Conservation (phyloP, 352 stramenopile species). For the Phytophthora pistaciae region DNA sequence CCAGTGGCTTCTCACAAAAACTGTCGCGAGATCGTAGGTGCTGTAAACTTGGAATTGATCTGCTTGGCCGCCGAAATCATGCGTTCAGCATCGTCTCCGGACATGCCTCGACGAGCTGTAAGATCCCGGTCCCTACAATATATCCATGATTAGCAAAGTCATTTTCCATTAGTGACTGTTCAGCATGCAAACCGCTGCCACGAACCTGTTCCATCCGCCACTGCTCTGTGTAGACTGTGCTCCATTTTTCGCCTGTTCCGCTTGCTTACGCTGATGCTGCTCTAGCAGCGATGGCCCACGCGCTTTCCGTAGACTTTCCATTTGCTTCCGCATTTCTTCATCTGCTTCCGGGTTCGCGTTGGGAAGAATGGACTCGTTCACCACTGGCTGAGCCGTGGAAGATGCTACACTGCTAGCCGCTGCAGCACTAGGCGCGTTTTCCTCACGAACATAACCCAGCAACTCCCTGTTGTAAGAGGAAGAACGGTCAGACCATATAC, state of each 20-base stretch:
- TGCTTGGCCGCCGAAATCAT: slow-evolving; percentile 83
- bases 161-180: background rate
- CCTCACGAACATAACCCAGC: slow-evolving; percentile 80
- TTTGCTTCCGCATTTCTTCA: slow-evolving; percentile 73
- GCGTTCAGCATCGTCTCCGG: slow-evolving; percentile 66
- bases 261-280: slow-evolving; percentile 77
- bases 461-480: slow-evolving; percentile 58
- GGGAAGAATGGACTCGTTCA: slow-evolving; percentile 78
- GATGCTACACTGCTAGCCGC: slow-evolving; percentile 23
- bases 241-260: slow-evolving; percentile 48
- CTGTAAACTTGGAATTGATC: slow-evolving; percentile 90
- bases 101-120: slow-evolving; percentile 65
- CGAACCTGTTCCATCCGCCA: slow-evolving; percentile 73
- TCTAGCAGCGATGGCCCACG: slow-evolving; percentile 81
- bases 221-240: slow-evolving; percentile 19
- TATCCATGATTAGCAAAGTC: slow-evolving; percentile 2
- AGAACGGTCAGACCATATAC: slow-evolving; percentile 11
- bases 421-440: slow-evolving; percentile 58
- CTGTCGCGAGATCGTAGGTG: slow-evolving; percentile 81
- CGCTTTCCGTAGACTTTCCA: slow-evolving; percentile 64
- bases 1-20: slow-evolving; percentile 63
- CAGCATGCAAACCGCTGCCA: background rate
- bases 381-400: slow-evolving; percentile 18
- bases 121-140: slow-evolving; percentile 76
- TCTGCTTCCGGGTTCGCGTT: slow-evolving; percentile 73